Evolutionary conservation across 371 early-diverging fungal genomes (phyloP), one percentile per base, ranked within the genome.

Genomic region (Circinella minor): DNA sequence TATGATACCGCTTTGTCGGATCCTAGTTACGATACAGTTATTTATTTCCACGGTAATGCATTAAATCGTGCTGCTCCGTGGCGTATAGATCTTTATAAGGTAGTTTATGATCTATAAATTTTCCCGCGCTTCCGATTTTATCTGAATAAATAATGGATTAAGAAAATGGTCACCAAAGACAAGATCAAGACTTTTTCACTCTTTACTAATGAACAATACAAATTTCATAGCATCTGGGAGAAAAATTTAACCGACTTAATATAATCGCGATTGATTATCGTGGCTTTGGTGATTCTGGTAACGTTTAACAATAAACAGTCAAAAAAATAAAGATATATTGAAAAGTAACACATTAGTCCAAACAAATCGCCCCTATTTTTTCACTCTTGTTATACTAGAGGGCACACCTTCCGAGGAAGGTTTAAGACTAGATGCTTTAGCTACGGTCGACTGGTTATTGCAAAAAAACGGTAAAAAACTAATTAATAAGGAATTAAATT

Each of bases 21-120:
- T 49, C 67, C 66, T 36, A 46, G 57, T 1, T 76, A 75, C 65
- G 78, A 81, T 10, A 80, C 81, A 0, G 69, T 84, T 11, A 61
- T 84, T 20, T 84, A 84, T 74, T 78, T 84, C 38, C 84, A 84
- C 63, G 84, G 84, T 15, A 84, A 84, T 59, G 81, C 84, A 15
- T 71, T 81, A 67, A 66, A 81, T 63, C 73, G 84, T 18, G 76
- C 76, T 36, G 80, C 80, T 10, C 79, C 81, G 13, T 84, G 84
- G 84, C 75, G 84, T 49, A 62, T 78, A 0, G 79, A 81, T 49
- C 57, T 81, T 18, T 84, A 84, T 66, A 84, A 81, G 71, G 83
- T 80, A 74, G 43, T 43, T 34, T 36, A 57, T 5, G 57, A 46
- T 36, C 10, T 3, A 43, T 2, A 43, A 43, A 57, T 36, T 63